Conservation (phyloP, 306 rosid genomes). For the Cicer pinnatifidum region DNA sequence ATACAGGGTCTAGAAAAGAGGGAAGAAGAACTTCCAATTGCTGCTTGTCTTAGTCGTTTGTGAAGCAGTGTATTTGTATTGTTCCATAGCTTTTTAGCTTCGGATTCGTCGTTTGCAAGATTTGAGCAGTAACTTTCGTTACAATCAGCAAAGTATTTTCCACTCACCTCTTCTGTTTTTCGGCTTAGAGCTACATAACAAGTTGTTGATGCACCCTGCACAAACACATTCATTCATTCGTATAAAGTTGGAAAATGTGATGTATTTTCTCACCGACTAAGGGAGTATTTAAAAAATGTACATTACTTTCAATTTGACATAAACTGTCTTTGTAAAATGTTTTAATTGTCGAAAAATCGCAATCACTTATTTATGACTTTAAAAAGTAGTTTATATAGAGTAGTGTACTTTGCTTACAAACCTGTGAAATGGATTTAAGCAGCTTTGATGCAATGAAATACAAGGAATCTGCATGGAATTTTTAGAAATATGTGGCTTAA, state of each 20-base stretch:
- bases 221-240: neutral
- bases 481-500: neutral
- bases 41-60: constrained; percentile 57
- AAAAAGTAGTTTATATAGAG: neutral
- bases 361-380: no score
- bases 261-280: no score
- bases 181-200: constrained; percentile 86
- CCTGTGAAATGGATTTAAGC: constrained; percentile 81
- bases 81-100: constrained; percentile 76
- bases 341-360: no score
- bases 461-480: constrained; percentile 72
- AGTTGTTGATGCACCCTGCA: constrained; percentile 87
- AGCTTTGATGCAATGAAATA: constrained; percentile 86
- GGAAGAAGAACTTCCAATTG: constrained; percentile 43
- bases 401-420: constrained; percentile 35
- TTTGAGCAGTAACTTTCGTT: constrained; percentile 74
- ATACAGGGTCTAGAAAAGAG: neutral
- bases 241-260: neutral
- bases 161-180: constrained; percentile 69
- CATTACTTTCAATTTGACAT: no score
- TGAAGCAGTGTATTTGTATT: constrained; percentile 66
- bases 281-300: no score
- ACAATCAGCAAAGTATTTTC: constrained; percentile 86
- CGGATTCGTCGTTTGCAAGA: constrained; percentile 78
- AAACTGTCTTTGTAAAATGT: no score